These are phyloP conservation scores for Pinguiococcus pyrenoidosus DNA, from an alignment of 108 stramenopile species.

Conservation along the genomic window DNA sequence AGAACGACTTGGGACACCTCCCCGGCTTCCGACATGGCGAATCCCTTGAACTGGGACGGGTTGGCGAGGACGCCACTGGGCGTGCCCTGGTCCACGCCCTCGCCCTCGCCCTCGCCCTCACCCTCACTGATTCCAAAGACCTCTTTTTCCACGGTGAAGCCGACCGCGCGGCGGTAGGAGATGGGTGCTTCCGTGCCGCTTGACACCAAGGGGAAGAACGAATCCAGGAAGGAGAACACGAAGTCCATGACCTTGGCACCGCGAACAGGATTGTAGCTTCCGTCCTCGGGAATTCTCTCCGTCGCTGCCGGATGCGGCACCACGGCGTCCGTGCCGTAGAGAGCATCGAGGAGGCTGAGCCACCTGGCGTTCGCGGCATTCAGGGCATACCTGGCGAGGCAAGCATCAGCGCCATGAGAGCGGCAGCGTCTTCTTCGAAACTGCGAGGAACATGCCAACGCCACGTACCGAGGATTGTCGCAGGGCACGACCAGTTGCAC, in stretches of 20 bases:
- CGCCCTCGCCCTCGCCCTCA: not conserved
- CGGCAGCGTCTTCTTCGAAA: conserved; percentile 5
- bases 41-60: conserved; percentile 1
- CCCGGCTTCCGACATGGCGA: not conserved
- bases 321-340: conserved; percentile 16
- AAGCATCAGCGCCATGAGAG: conserved; percentile 13
- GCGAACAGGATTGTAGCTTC: conserved; percentile 7
- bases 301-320: not conserved
- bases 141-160: too few species aligned
- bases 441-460: not conserved
- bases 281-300: conserved; percentile 5
- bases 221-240: conserved; percentile 3
- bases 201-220: conserved; percentile 1
- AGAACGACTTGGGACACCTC: conserved; percentile 9
- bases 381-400: conserved; percentile 21
- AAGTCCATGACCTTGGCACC: conserved; percentile 2
- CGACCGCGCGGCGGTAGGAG: conserved; percentile 1
- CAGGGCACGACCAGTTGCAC: not conserved
- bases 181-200: conserved; percentile 1
- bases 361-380: conserved; percentile 25
- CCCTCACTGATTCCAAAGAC: too few species aligned
- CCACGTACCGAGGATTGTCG: not conserved
- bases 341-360: conserved; percentile 6
- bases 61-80: not conserved
- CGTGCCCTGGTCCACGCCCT: not conserved